A percentile compares a stretch with the other conserved stretches of the same genome.
phyloP scores from a whole-genome alignment of 2,329 filamentous ascomycete genomes.

The Colletotrichum noveboracense region DNA sequence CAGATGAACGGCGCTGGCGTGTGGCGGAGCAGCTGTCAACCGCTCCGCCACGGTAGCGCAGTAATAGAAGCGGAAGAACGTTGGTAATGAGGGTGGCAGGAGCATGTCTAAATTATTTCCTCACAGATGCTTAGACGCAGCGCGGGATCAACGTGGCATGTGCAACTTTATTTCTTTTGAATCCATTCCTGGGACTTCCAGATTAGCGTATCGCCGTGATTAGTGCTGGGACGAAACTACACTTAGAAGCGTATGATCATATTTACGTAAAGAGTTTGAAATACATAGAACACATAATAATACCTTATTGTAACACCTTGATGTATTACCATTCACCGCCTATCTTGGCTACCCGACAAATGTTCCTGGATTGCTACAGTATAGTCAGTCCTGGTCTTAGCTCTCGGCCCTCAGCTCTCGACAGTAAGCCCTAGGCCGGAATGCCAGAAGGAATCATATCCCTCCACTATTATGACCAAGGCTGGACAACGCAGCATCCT shows the following conservation, averaged over 20 bases:
- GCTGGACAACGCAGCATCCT: accelerated
- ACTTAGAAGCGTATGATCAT: accelerated
- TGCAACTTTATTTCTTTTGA: not conserved
- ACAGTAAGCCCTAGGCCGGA: not conserved
- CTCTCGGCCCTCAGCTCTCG: not conserved
- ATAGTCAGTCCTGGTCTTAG: too few species aligned
- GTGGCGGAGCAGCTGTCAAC: not conserved
- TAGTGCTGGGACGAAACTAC: too few species aligned
- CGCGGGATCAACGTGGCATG: not conserved
- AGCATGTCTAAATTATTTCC: not conserved
- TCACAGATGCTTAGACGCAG: not conserved
- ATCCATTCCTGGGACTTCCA: not conserved
- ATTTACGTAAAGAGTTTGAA: too few species aligned
- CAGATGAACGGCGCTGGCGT: not conserved
- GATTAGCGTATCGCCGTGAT: too few species aligned
- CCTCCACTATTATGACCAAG: accelerated
- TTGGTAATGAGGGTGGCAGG: not conserved
- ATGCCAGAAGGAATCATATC: not conserved
- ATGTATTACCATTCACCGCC: not conserved
- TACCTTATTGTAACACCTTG: not conserved
- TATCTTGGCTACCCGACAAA: too few species aligned
- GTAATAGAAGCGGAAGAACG: not conserved
- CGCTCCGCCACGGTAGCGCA: not conserved
- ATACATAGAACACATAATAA: too few species aligned
- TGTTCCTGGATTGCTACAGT: too few species aligned